A percentile compares a stretch with the other conserved stretches of the same genome.
phyloP scores from a whole-genome alignment of 768 basidiomycete genomes.

The Lactarius sp. region DNA sequence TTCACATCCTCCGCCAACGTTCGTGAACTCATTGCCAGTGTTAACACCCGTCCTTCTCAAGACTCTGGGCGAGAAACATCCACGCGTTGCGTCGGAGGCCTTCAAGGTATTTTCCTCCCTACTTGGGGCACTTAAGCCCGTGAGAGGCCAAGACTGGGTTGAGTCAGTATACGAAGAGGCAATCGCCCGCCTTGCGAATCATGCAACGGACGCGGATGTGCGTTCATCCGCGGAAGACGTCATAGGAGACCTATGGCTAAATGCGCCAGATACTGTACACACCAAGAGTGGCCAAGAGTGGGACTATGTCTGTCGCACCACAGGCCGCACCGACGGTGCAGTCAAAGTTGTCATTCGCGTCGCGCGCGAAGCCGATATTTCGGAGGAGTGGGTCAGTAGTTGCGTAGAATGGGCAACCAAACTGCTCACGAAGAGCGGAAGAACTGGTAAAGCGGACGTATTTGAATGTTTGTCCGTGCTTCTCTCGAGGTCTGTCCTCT shows the following conservation, averaged over 20 bases:
- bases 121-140: conserved; percentile 67
- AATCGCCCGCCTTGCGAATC: conserved; percentile 58
- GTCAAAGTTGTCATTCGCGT: conserved; percentile 82
- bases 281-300: conserved; percentile 68
- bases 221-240: conserved; percentile 75
- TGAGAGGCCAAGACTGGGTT: conserved; percentile 60
- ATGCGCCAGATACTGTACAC: conserved; percentile 68
- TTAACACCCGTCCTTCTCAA: conserved; percentile 73
- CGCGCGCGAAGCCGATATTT: conserved; percentile 65
- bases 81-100: conserved; percentile 81
- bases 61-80: conserved; percentile 76
- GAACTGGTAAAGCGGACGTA: conserved; percentile 71
- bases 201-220: conserved; percentile 91
- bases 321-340: conserved; percentile 67
- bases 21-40: conserved; percentile 52
- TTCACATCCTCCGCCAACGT: conserved; percentile 58
- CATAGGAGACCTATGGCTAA: conserved; percentile 83
- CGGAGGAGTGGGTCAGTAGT: conserved; percentile 76
- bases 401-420: conserved; percentile 73
- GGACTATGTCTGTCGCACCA: conserved; percentile 69
- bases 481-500: conserved; percentile 50
- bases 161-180: conserved; percentile 73
- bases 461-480: conserved; percentile 74
- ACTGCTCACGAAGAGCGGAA: conserved; percentile 72
- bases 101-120: conserved; percentile 86